A percentile compares a stretch with the other conserved stretches of the same genome.
phyloP scores from a whole-genome alignment of 306 rosid genomes.

The Chamaecrista fasciculata region DNA sequence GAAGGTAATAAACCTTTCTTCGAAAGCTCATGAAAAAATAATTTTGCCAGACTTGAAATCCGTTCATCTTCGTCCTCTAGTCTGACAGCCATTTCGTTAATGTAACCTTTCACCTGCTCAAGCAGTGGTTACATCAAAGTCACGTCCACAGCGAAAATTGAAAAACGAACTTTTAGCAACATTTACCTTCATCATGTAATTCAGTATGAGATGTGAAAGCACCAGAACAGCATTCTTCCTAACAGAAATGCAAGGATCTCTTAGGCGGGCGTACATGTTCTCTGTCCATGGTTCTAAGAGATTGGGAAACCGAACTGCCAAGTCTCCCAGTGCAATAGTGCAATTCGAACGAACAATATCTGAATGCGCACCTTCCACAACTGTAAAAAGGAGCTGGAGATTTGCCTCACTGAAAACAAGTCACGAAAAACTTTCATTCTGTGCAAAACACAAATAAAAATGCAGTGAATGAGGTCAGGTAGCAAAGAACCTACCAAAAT shows the following conservation, averaged over 20 bases:
- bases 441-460: background rate
- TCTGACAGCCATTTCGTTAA: conserved; percentile 84
- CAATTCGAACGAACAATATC: conserved; percentile 94
- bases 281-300: conserved; percentile 97
- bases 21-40: conserved; percentile 82
- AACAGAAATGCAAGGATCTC: conserved; percentile 72
- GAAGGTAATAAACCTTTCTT: conserved; percentile 66
- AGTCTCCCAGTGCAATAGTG: conserved; percentile 88
- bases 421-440: conserved; percentile 26
- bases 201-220: conserved; percentile 95
- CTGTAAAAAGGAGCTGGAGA: conserved; percentile 96
- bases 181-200: conserved; percentile 99
- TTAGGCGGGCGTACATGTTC: conserved; percentile 82
- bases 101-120: conserved; percentile 88
- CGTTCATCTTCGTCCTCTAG: conserved; percentile 88
- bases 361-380: conserved; percentile 72
- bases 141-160: conserved; percentile 15
- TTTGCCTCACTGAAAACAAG: conserved; percentile 65
- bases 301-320: conserved; percentile 96
- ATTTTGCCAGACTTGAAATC: conserved; percentile 85
- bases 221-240: conserved; percentile 96
- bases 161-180: conserved; percentile 22
- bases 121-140: conserved; percentile 35
- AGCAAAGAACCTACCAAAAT: conserved; percentile 65
- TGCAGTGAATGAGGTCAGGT: conserved; percentile 6